Base-by-base conservation (phyloP, 2,329 filamentous ascomycete genomes). In the Pyrenophora seminiperda region DNA sequence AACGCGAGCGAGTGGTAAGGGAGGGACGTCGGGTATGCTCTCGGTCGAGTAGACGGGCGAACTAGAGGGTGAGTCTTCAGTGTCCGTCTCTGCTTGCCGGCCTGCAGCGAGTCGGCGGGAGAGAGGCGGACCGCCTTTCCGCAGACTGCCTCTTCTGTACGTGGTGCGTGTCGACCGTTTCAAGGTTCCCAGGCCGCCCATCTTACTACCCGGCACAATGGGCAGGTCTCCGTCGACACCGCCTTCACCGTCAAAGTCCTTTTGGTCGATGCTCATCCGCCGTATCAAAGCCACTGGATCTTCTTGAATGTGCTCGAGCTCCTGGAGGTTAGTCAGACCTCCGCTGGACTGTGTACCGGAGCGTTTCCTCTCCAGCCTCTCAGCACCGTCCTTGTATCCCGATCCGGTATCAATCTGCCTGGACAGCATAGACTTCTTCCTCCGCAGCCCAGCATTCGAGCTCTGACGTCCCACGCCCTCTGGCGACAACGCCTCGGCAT, bases 391-490 rank as follows among this genome's bases (percentile, higher is more conserved):
- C 54, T 88, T 81, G 69, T 94, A 95, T 31, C 84, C 86, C 30
- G 84, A 81, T 14, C 85, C 84, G 58, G 84, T 89, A 61, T 96
- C 89, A 51, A 99, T 89, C 71, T 97, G 92, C 50, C 88, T 84
- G 5, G 93, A 97, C 4, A 99, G 80, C 90, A 96, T 97, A 0
- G 93, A 97, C 74, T 94, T 96, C 74, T 96, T 96, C 63, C 94
- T 84, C 61, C 86, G 82, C 56, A 97, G 71, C 31, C 88, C 82
- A 13, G 83, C 83, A 4, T 75, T 66, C 3, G 80, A 84, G 10
- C 76, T 70, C 75, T 83, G 74, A 74, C 81, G 73, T 54, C 84
- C 77, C 66, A 83, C 54, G 61, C 80, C 76, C 56, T 87, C 81
- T 5, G 81, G 75, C 22, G 85, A 83, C 38, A 91, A 75, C 30